These are phyloP conservation scores for Anthostomella pinea DNA, from an alignment of 2,329 filamentous ascomycete genomes.

Conservation along the genomic window DNA sequence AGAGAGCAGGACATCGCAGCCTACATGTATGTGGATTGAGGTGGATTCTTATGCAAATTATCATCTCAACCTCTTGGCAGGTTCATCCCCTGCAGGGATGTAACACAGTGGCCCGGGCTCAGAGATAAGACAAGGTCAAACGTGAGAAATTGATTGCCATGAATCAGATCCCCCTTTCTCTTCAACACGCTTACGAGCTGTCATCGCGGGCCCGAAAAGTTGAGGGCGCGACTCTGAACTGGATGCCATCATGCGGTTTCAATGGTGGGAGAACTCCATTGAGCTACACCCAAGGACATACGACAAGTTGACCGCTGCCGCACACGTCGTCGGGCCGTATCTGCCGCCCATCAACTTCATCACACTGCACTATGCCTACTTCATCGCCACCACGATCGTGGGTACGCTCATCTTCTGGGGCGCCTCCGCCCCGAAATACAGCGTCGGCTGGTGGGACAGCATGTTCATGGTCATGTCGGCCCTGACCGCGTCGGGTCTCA, in stretches of 20 bases:
- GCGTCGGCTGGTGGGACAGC: slow-evolving; percentile 60
- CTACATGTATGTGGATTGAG: too few species aligned
- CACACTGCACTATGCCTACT: slow-evolving; percentile 66
- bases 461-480: slow-evolving; percentile 65
- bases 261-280: slow-evolving; percentile 19
- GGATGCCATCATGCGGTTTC: slow-evolving; percentile 12
- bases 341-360: slow-evolving; percentile 56
- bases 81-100: too few species aligned
- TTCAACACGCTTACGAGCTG: too few species aligned
- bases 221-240: too few species aligned
- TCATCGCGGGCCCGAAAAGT: too few species aligned
- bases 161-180: too few species aligned
- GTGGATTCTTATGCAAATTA: too few species aligned
- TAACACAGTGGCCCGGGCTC: too few species aligned
- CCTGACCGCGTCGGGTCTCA: slow-evolving; percentile 66
- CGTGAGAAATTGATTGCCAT: too few species aligned
- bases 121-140: too few species aligned
- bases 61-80: too few species aligned
- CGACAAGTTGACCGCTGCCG: slow-evolving; percentile 5
- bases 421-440: slow-evolving; percentile 47
- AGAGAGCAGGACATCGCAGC: too few species aligned
- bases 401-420: slow-evolving; percentile 61
- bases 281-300: slow-evolving; percentile 14
- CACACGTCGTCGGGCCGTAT: slow-evolving; percentile 17
- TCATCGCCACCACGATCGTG: slow-evolving; percentile 53